Conservation (phyloP, 2,329 filamentous ascomycete species). For the Periconia macrospinosa region DNA sequence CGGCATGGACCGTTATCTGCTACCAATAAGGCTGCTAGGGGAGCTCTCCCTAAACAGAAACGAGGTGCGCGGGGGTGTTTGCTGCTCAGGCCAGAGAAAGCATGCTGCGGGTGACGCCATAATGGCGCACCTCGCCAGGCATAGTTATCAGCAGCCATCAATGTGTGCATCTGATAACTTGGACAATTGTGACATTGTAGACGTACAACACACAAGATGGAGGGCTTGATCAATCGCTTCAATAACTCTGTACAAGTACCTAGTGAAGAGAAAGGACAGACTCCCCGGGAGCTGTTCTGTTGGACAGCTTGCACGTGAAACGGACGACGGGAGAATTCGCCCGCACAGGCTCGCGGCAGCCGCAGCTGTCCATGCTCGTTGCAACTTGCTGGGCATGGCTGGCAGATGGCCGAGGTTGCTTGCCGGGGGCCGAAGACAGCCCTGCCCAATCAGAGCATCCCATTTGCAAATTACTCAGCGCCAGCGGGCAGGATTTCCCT, state of each 20-base stretch:
- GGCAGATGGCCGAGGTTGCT: constrained; percentile 28
- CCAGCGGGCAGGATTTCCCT: constrained; percentile 19
- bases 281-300: no score
- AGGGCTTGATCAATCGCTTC: background rate
- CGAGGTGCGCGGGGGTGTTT: background rate
- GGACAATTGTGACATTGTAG: no score
- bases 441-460: constrained; percentile 32
- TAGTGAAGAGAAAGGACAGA: background rate
- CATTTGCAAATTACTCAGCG: constrained; percentile 40
- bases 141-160: no score
- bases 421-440: constrained; percentile 12
- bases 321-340: constrained; percentile 34
- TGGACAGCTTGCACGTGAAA: constrained; percentile 27
- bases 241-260: background rate
- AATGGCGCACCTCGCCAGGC: no score
- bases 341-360: no score
- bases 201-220: background rate
- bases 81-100: no score
- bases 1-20: background rate
- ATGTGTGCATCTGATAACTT: no score
- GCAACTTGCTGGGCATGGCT: no score
- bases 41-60: background rate
- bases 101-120: background rate
- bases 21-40: background rate
- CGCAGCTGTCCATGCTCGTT: constrained; percentile 13